Evolutionary conservation across 371 early-diverging fungal genomes (phyloP).

Genomic region (Rhizopus delemar): DNA sequence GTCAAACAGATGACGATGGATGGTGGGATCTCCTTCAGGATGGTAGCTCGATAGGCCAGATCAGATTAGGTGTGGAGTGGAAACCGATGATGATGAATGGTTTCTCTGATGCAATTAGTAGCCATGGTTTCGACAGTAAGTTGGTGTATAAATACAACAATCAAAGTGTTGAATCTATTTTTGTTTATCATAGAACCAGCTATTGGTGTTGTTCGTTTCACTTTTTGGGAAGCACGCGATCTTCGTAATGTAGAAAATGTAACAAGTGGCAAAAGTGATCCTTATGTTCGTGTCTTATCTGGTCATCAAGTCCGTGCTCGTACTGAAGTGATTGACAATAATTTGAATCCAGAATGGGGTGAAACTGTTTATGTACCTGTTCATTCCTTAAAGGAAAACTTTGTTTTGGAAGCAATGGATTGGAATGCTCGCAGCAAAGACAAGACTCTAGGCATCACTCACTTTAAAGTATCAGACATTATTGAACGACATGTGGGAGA

Average conservation of each 20-base stretch:
- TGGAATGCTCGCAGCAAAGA: slow-evolving; percentile 68
- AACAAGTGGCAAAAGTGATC: slow-evolving; percentile 78
- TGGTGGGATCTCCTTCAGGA: slow-evolving; percentile 52
- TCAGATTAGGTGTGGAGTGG: slow-evolving; percentile 56
- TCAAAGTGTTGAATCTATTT: not conserved
- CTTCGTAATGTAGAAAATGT: slow-evolving; percentile 73
- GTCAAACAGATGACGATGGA: slow-evolving; percentile 31
- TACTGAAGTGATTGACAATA: slow-evolving; percentile 74
- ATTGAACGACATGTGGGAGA: slow-evolving; percentile 45
- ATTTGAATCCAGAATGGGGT: slow-evolving; percentile 88
- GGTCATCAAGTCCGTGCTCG: slow-evolving; percentile 63
- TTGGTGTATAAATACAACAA: not conserved
- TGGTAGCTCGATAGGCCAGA: slow-evolving; percentile 33
- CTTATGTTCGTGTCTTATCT: slow-evolving; percentile 72
- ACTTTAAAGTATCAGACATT: slow-evolving; percentile 48
- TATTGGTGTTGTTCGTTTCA: slow-evolving; percentile 82
- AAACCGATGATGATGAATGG: slow-evolving; percentile 59
- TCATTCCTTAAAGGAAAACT: slow-evolving; percentile 65
- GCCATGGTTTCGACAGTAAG: slow-evolving; percentile 47
- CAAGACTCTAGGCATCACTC: slow-evolving; percentile 66
- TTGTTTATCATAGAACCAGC: slow-evolving; percentile 49
- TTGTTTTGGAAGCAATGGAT: slow-evolving; percentile 80
- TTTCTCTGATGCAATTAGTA: slow-evolving; percentile 36
- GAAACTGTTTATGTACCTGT: slow-evolving; percentile 73
- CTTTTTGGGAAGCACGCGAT: slow-evolving; percentile 71